Conservation (phyloP, 2,329 filamentous ascomycete species). For the Exophiala oligosperma region DNA sequence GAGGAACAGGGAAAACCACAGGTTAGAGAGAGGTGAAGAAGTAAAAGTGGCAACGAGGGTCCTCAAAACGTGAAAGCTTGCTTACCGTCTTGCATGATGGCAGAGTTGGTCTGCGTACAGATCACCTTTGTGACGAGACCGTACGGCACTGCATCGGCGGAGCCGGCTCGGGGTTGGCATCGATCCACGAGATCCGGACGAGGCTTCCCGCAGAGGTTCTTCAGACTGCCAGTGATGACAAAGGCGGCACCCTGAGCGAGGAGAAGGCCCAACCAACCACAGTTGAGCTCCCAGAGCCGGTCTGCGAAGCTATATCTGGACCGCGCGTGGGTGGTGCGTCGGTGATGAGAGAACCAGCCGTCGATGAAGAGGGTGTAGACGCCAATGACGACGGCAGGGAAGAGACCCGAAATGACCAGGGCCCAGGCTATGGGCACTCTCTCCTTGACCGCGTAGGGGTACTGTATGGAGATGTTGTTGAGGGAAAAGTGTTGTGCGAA, state of each 20-base stretch:
- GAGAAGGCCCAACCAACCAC: slow-evolving; percentile 58
- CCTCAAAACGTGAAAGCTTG: no score
- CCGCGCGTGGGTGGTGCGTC: slow-evolving; percentile 38
- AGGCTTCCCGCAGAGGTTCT: slow-evolving; percentile 61
- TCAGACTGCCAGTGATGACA: slow-evolving; percentile 58
- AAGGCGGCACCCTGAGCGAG: slow-evolving; percentile 57
- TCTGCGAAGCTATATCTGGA: slow-evolving; percentile 54
- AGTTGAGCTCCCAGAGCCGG: slow-evolving; percentile 63
- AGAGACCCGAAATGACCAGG: slow-evolving; percentile 50
- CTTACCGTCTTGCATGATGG: slow-evolving; percentile 56
- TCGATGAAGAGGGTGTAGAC: slow-evolving; percentile 60
- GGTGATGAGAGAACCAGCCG: slow-evolving; percentile 56
- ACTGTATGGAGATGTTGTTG: slow-evolving; percentile 57
- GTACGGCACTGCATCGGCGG: slow-evolving; percentile 38
- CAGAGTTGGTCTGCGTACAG: slow-evolving; percentile 52
- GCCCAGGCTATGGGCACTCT: slow-evolving; percentile 53
- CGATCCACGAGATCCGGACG: slow-evolving; percentile 60
- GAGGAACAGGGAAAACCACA: slow-evolving; percentile 3
- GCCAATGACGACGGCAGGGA: slow-evolving; percentile 53
- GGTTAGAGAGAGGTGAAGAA: not conserved
- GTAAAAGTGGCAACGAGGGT: not conserved
- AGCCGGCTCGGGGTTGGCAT: slow-evolving; percentile 44
- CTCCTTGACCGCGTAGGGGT: slow-evolving; percentile 58
- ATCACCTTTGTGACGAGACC: slow-evolving; percentile 50
- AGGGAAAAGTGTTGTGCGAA: slow-evolving; percentile 61